Conservation (phyloP, 768 basidiomycete genomes). For the Lactifluus piperatus region DNA sequence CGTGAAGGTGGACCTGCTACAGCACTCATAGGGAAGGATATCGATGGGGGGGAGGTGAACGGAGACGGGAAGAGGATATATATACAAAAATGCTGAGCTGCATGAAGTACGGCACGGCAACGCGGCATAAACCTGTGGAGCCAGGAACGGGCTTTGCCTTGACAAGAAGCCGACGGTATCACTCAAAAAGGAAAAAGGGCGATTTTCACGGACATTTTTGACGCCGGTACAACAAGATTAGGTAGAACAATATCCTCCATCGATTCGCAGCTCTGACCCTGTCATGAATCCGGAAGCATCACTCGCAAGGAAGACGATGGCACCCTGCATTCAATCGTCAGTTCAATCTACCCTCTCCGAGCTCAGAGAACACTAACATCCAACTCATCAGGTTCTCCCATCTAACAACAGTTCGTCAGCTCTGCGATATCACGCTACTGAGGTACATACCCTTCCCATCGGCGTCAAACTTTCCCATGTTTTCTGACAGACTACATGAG, state of each 20-base stretch:
- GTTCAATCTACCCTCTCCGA: no score
- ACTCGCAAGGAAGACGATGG: slow-evolving; percentile 83
- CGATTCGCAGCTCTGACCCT: slow-evolving; percentile 75
- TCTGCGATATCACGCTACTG: background rate
- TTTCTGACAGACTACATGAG: slow-evolving; percentile 37
- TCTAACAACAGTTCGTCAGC: slow-evolving; percentile 33
- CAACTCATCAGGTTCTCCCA: slow-evolving; percentile 76
- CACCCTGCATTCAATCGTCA: slow-evolving; percentile 43
- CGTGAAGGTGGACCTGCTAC: slow-evolving; percentile 5
- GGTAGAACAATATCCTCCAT: slow-evolving; percentile 80
- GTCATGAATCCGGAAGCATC: slow-evolving; percentile 90
- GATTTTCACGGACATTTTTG: slow-evolving; percentile 4
- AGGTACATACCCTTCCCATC: slow-evolving; percentile 58
- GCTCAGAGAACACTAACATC: no score
- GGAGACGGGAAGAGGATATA: background rate
- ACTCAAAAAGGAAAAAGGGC: background rate
- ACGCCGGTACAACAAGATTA: slow-evolving; percentile 25
- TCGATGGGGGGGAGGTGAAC: background rate
- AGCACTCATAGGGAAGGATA: slow-evolving; percentile 7
- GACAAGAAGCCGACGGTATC: slow-evolving; percentile 10
- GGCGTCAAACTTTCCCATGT: slow-evolving; percentile 83
- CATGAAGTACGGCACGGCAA: background rate
- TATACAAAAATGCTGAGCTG: background rate
- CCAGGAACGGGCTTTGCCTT: slow-evolving; percentile 3
- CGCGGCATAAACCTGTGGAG: slow-evolving; percentile 11